Conservation (phyloP, 2,329 filamentous ascomycete species). For the Trichoderma sp. region DNA sequence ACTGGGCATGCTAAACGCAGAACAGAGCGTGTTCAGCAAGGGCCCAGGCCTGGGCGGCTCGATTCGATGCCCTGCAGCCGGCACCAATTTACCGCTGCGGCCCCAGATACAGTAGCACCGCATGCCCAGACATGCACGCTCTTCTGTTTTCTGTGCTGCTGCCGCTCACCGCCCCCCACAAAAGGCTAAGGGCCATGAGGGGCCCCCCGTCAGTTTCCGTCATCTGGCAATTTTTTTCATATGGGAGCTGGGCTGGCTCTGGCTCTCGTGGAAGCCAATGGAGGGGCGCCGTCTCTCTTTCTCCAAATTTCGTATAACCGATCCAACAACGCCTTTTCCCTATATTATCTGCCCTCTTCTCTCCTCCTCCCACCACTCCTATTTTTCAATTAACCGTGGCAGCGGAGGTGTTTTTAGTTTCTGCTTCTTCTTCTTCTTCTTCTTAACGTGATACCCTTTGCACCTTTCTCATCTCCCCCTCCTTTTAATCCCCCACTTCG, state of each 20-base stretch:
- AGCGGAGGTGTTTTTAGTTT: background rate
- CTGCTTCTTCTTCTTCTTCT: background rate
- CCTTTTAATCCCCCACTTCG: background rate
- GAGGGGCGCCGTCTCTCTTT: slow-evolving; percentile 7
- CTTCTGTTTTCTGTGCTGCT: background rate
- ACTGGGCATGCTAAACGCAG: background rate
- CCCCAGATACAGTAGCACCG: background rate
- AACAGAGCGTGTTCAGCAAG: background rate
- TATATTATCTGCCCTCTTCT: slow-evolving; percentile 9
- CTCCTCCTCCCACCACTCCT: background rate
- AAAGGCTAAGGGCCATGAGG: slow-evolving; percentile 4
- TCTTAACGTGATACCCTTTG: background rate
- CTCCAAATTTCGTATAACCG: slow-evolving; percentile 8
- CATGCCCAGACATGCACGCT: background rate
- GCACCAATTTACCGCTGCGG: background rate
- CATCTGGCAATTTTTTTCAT: slow-evolving; percentile 10
- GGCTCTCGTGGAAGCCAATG: background rate
- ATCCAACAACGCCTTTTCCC: background rate
- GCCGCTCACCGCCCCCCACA: slow-evolving; percentile 15
- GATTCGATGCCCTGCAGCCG: background rate
- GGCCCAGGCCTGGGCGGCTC: background rate
- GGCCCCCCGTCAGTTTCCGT: slow-evolving; percentile 12
- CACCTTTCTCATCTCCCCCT: background rate
- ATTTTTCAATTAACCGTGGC: background rate
- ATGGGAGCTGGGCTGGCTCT: background rate